Conservation (phyloP, 2,329 filamentous ascomycete genomes). For the Ceratocystis diversiconidia region DNA sequence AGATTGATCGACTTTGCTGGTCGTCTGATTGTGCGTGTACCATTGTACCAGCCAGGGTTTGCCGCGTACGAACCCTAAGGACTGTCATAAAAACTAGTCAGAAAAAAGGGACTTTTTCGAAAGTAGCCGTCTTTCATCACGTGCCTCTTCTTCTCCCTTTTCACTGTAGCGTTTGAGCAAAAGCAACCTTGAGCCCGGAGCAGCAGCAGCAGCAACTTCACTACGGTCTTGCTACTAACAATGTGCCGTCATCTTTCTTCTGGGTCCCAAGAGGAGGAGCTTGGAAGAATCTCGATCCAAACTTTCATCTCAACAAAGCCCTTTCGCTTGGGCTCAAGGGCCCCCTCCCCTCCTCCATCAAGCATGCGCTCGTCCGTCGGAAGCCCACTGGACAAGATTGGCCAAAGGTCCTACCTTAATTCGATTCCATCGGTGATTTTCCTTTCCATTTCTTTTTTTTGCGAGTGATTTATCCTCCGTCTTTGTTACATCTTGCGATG, state of each 20-base stretch:
- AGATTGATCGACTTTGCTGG: neutral
- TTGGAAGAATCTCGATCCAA: neutral
- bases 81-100: too few species aligned
- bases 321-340: neutral
- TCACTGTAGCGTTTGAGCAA: neutral
- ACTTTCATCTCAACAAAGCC: conserved; percentile 1
- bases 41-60: too few species aligned
- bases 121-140: neutral
- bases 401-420: neutral
- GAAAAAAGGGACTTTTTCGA: too few species aligned
- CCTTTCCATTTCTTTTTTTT: neutral
- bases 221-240: neutral
- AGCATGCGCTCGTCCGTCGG: conserved; percentile 1
- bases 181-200: too few species aligned
- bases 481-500: neutral
- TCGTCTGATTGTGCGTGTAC: neutral
- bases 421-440: conserved; percentile 1
- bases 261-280: neutral
- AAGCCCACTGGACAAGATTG: conserved; percentile 1
- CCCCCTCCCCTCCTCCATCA: neutral
- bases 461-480: neutral
- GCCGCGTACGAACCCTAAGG: neutral
- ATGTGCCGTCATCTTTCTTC: neutral
- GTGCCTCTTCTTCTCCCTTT: neutral
- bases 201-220: neutral